phyloP scores from a whole-genome alignment of 176 grass and related monocot genomes.

The Paspalum vaginatum region DNA sequence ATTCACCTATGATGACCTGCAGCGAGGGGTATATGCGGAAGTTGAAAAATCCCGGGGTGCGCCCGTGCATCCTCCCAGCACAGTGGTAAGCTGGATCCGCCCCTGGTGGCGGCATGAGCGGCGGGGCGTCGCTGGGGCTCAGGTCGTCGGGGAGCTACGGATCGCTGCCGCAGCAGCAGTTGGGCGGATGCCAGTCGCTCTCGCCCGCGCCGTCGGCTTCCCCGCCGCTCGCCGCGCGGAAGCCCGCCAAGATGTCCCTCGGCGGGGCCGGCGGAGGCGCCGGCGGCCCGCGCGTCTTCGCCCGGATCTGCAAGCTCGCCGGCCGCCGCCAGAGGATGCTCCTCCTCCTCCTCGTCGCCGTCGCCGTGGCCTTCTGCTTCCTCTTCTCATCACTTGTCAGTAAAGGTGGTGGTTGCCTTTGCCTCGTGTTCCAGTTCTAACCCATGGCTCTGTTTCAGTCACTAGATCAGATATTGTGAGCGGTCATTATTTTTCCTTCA shows the following conservation, averaged over 20 bases:
- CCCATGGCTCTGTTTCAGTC: neutral
- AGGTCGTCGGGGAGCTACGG: conserved; percentile 89
- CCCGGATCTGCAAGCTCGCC: conserved; percentile 78
- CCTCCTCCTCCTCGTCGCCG: conserved; percentile 59
- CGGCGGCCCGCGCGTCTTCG: conserved; percentile 42
- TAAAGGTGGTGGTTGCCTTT: conserved; percentile 61
- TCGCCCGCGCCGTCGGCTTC: conserved; percentile 25
- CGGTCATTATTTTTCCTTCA: neutral
- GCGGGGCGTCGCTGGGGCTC: conserved; percentile 78
- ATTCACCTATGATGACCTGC: neutral
- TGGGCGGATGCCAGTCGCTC: conserved; percentile 37
- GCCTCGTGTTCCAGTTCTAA: conserved; percentile 23
- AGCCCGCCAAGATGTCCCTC: conserved; percentile 56
- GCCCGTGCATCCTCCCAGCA: conserved; percentile 24
- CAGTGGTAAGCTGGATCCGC: conserved; percentile 38
- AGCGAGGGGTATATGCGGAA: conserved; percentile 30
- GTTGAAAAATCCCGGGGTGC: neutral
- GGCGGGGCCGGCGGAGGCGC: conserved; percentile 29
- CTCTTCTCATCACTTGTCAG: conserved; percentile 64
- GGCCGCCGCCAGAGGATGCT: conserved; percentile 72
- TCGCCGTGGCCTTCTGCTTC: conserved; percentile 49
- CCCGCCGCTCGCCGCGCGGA: conserved; percentile 51
- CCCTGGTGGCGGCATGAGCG: conserved; percentile 65
- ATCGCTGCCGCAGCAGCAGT: conserved; percentile 74
- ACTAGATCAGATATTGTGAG: conserved; percentile 19